Evolutionary conservation across 2,329 filamentous ascomycete species (phyloP), one percentile per base, ranked within the genome.

Genomic region (Bipolaris victoriae): DNA sequence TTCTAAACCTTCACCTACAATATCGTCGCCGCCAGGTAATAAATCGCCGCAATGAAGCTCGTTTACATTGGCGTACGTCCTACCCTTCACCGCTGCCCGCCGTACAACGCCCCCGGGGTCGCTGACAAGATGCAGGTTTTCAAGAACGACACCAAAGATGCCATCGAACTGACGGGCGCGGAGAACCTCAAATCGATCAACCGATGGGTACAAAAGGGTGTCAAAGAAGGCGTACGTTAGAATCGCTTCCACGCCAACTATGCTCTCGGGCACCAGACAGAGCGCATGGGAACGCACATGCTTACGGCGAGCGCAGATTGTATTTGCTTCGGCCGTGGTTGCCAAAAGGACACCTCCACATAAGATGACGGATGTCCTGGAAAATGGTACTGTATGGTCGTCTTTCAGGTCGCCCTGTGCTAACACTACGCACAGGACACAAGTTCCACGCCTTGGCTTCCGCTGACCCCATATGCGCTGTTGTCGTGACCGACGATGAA

Each of bases 271-370:
- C n/a, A 15, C 18, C 29, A n/a, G 26, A 15, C 26, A 39, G 7
- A 18, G 3, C 18, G 20, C 20, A 41, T 22, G 10, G 11, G 31
- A 43, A 39, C 15, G 39, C 47, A 44, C 13, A 44, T 49, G 48
- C 61, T 69, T 37, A 70, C 50, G 13, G 11, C 3, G 2, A 33
- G 15, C 78, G 78, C 70, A 82, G 89, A 91, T 96, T 88, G 90
- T 87, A 55, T 82, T 97, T 70, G 94, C 96, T 81, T 86, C 87
- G 77, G 91, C 91, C 79, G 94, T 90, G 16, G 89, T 97, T 47
- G 94, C 94, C 60, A 91, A 96, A 79, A 85, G 91, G 68, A 97
- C 92, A 59, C 83, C 83, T 58, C 86, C 89, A n/a, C 92, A 90
- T 53, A 88, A 92, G 78, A 84, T 91, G 75, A 90, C 96, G 78